Percentiles rank a stretch among this genome's conserved stretches.
phyloP scores from a whole-genome alignment of 352 stramenopile species.

The Phytophthora ramorum region DNA sequence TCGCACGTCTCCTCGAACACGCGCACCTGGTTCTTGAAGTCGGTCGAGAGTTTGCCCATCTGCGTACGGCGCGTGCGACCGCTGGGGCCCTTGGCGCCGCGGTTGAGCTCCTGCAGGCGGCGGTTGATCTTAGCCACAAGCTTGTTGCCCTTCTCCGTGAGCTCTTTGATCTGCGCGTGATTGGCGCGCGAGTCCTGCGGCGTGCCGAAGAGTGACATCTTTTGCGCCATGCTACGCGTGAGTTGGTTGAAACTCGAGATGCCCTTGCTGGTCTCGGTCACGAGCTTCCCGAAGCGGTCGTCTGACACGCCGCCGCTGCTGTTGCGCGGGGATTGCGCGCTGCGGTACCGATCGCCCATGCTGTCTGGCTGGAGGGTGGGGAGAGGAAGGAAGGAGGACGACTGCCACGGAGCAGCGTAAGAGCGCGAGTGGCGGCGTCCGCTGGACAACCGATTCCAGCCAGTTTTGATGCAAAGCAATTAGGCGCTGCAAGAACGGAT shows the following conservation, averaged over 20 bases:
- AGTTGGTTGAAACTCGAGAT: slow-evolving; percentile 90
- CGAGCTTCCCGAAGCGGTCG: slow-evolving; percentile 78
- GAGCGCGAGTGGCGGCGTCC: slow-evolving; percentile 23
- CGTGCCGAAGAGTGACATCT: slow-evolving; percentile 88
- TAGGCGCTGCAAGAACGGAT: slow-evolving; percentile 17
- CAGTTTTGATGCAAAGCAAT: slow-evolving; percentile 31
- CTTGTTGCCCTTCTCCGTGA: slow-evolving; percentile 87
- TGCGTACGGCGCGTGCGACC: slow-evolving; percentile 71
- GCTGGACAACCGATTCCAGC: slow-evolving; percentile 25
- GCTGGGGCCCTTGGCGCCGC: slow-evolving; percentile 45
- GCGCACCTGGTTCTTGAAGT: slow-evolving; percentile 84
- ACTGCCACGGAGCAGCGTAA: slow-evolving; percentile 18
- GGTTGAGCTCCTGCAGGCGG: slow-evolving; percentile 80
- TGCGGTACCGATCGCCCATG: slow-evolving; percentile 78
- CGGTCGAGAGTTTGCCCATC: slow-evolving; percentile 80
- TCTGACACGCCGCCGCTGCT: slow-evolving; percentile 50
- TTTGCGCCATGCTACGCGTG: slow-evolving; percentile 85
- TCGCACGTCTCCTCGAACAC: slow-evolving; percentile 82
- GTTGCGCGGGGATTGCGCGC: slow-evolving; percentile 62
- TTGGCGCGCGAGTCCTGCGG: slow-evolving; percentile 86
- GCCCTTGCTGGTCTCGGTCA: slow-evolving; percentile 83
- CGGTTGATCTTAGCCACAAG: slow-evolving; percentile 81
- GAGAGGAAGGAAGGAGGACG: background rate
- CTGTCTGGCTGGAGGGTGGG: too few relatives aligned
- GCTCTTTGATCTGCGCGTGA: slow-evolving; percentile 80